Base-by-base conservation (phyloP, 2,329 filamentous ascomycete genomes). In the Ciborinia camelliae region DNA sequence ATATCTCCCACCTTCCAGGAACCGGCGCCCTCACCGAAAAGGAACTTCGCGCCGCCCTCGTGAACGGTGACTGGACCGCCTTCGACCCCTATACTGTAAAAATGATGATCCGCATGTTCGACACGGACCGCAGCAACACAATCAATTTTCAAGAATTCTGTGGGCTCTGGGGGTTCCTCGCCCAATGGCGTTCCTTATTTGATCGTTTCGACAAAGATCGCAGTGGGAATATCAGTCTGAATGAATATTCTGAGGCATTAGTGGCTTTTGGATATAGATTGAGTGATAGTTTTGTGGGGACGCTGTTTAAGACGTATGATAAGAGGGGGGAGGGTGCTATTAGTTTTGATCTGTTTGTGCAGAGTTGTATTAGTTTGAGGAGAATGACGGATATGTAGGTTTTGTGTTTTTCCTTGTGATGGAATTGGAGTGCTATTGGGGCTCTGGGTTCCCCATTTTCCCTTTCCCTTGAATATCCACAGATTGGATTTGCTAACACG, bases 91-190 rank as follows among this genome's bases (percentile, higher is more conserved):
- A 97, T 72, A 99, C 95, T 1, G 93, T 98, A 69, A 90, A 90
- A 74, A 97, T 98, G 91, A 97, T 99, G 93, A 97, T 99, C 71
- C 90, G 93, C 75, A 98, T 99, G 95, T 99, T 99, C 79, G 94
- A 98, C 79, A 91, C 90, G 65, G 91, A 97, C 78, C 89, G 91
- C 71, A 90, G 86, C 68, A 92, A 93, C 60, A 90, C 90, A 18
- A 96, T 99, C 76, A 92, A 90, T 67, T 98, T 97, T 77, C 89
- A 95, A 69, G 95, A 98, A 78, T 99, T 99, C 77, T 96, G 93
- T 75, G 94, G 92, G 23, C 82, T 99, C 28, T 99, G 95, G 95
- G 91, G 90, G 23, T 99, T 98, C 79, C 84, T 99, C 47, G 91
- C 92, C 43, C 92, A 92, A 23, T 99, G 95, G 95, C 87, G 95